Conservation (phyloP, 371 early-diverging fungal genomes). For the Apophysomyces elegans region DNA sequence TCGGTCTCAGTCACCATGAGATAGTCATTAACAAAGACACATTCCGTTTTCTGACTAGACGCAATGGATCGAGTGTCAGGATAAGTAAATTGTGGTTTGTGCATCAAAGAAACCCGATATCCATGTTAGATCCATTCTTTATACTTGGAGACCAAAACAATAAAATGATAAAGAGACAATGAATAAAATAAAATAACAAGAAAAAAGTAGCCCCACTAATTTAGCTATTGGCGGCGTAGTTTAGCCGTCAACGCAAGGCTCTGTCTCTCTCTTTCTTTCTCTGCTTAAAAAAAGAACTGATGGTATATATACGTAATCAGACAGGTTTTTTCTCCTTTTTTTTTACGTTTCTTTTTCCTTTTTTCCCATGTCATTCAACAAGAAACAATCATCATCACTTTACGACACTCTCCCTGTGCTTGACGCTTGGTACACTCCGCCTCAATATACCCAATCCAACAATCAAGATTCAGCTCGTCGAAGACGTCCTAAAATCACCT, state of each 20-base stretch:
- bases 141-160: too few species aligned
- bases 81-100: conserved; percentile 1
- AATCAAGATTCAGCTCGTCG: background rate
- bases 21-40: conserved; percentile 21
- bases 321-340: conserved; percentile 9
- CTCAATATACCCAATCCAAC: background rate
- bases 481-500: background rate
- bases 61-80: conserved; percentile 9
- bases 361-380: conserved; percentile 9
- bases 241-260: too few species aligned
- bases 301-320: background rate
- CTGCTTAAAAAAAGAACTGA: too few species aligned
- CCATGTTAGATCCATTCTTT: conserved; percentile 8
- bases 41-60: conserved; percentile 6
- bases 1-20: conserved; percentile 21
- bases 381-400: conserved; percentile 14
- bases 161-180: background rate
- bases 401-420: conserved; percentile 24
- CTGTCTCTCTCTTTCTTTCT: too few species aligned
- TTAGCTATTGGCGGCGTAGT: background rate
- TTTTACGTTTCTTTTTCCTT: conserved; percentile 3
- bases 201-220: background rate
- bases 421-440: conserved; percentile 23
- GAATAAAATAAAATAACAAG: conserved; percentile 1
- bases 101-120: conserved; percentile 8